phyloP scores from a whole-genome alignment of 23 red algal genomes.

The Gracilaria vermiculophylla region DNA sequence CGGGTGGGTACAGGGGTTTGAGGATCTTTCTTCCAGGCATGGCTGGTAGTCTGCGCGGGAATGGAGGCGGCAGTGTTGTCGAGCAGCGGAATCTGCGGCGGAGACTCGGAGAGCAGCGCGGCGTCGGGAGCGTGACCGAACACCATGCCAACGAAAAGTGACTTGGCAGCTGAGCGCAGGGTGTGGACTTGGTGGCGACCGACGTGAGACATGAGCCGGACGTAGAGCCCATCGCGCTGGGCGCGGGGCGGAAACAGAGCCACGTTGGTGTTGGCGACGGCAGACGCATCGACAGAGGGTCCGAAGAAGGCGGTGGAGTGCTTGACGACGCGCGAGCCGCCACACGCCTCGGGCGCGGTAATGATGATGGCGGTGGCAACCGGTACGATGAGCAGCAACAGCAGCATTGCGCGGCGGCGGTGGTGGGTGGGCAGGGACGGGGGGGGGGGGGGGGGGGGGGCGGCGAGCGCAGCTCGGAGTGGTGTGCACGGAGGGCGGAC shows the following conservation, averaged over 20 bases:
- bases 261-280: slow-evolving; percentile 26
- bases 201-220: neutral
- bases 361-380: slow-evolving; percentile 47
- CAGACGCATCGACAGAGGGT: slow-evolving; percentile 24
- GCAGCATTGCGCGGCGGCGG: neutral
- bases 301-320: slow-evolving; percentile 83
- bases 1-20: neutral
- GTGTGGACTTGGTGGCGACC: neutral
- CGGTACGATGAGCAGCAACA: slow-evolving; percentile 25
- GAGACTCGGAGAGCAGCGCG: neutral
- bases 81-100: neutral
- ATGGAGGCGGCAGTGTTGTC: neutral
- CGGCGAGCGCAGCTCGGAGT: neutral
- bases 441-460: neutral
- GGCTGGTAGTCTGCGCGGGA: neutral
- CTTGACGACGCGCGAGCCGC: slow-evolving; percentile 67
- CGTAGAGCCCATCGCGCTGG: slow-evolving; percentile 26
- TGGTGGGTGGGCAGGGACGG: neutral
- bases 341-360: slow-evolving; percentile 56
- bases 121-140: slow-evolving; percentile 3
- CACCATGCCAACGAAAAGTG: slow-evolving; percentile 3
- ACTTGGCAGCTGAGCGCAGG: neutral
- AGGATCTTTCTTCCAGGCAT: neutral
- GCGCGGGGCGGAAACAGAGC: slow-evolving; percentile 62
- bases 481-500: neutral